These are phyloP conservation scores for Prunus dulcis DNA, from an alignment of 306 rosid species.

Conservation along the genomic window DNA sequence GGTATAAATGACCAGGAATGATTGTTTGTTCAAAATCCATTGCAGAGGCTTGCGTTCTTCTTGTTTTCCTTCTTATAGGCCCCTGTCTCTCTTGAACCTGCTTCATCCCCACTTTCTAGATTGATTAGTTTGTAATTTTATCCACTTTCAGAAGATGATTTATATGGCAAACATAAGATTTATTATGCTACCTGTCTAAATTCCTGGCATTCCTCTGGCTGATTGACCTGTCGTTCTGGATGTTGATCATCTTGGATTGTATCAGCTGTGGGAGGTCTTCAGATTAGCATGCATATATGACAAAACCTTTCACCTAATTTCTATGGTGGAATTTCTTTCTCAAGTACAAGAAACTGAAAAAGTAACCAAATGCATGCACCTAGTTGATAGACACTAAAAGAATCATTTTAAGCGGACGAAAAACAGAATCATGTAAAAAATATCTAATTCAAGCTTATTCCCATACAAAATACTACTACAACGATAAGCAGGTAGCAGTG, in stretches of 20 bases:
- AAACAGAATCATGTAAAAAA: neutral
- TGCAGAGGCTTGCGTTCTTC: slow-evolving; percentile 24
- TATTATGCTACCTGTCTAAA: slow-evolving; percentile 39
- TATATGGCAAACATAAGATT: neutral
- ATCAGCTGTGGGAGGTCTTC: slow-evolving; percentile 35
- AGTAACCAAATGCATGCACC: neutral
- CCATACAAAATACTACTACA: neutral
- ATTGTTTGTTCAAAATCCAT: slow-evolving; percentile 78
- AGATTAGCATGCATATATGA: slow-evolving; percentile 11
- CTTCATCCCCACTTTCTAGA: slow-evolving; percentile 28
- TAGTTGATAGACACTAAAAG: neutral
- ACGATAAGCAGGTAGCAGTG: neutral
- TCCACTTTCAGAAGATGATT: neutral
- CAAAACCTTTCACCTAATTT: neutral
- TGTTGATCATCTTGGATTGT: slow-evolving; percentile 34
- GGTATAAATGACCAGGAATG: slow-evolving; percentile 64
- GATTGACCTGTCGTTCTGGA: slow-evolving; percentile 27
- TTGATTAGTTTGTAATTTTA: slow-evolving; percentile 9
- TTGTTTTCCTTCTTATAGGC: slow-evolving; percentile 47
- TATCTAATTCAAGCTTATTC: neutral
- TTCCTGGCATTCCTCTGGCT: slow-evolving; percentile 33
- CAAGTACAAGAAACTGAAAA: neutral
- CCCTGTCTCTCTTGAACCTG: slow-evolving; percentile 41
- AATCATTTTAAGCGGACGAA: neutral
- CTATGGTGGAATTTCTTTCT: neutral